phyloP scores from a whole-genome alignment of 2,329 filamentous ascomycete genomes.

The Claviceps fusiformis region DNA sequence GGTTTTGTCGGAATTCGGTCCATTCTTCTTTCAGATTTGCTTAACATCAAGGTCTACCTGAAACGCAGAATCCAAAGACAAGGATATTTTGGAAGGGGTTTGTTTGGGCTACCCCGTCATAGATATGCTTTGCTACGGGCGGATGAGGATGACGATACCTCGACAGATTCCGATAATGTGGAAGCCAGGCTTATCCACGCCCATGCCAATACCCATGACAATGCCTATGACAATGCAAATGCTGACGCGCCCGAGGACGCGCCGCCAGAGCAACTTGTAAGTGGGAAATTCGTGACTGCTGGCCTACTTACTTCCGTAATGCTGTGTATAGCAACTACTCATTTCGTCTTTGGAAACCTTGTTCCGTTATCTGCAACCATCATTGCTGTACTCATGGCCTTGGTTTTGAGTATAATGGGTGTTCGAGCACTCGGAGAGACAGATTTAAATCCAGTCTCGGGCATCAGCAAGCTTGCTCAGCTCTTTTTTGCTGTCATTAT shows the following conservation, averaged over 20 bases:
- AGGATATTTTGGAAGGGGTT: neutral
- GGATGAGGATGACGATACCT: neutral
- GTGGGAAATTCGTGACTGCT: constrained; percentile 54
- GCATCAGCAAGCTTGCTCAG: constrained; percentile 93
- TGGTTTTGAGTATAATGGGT: constrained; percentile 64
- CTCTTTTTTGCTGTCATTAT: constrained; percentile 88
- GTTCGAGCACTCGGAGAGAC: constrained; percentile 64
- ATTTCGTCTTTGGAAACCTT: constrained; percentile 67
- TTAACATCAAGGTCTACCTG: constrained; percentile 1
- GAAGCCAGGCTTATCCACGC: neutral
- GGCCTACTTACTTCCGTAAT: constrained; percentile 63
- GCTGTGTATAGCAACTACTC: constrained; percentile 70
- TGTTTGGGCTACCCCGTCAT: constrained; percentile 4
- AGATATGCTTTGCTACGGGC: constrained; percentile 13
- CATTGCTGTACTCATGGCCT: constrained; percentile 69
- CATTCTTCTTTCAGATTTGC: constrained; percentile 15
- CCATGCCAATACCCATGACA: neutral
- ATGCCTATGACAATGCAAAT: constrained; percentile 6
- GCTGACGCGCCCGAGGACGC: constrained; percentile 56
- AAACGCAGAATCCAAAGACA: neutral
- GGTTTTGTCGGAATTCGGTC: constrained; percentile 62
- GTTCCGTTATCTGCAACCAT: constrained; percentile 67
- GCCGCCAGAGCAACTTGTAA: constrained; percentile 69
- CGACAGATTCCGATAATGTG: neutral
- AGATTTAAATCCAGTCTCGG: constrained; percentile 89